phyloP scores from a whole-genome alignment of 805 yeast species.

The Metschnikowia reukaufii region DNA sequence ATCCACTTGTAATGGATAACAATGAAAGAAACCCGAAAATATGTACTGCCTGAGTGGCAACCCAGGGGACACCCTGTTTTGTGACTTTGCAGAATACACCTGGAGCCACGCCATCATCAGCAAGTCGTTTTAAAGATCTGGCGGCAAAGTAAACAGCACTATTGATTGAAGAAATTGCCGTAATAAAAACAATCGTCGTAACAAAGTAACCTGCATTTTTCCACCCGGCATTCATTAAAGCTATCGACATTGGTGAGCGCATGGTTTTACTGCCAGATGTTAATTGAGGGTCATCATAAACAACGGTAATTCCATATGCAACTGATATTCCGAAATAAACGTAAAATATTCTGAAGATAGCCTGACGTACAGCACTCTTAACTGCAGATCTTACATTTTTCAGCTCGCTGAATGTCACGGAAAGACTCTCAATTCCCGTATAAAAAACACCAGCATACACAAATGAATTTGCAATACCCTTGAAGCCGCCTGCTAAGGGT shows the following conservation, averaged over 20 bases:
- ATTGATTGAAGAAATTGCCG: conserved; percentile 16
- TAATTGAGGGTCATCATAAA: conserved; percentile 8
- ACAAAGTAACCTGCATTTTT: conserved; percentile 15
- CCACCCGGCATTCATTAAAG: conserved; percentile 17
- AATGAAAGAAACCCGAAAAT: conserved; percentile 22
- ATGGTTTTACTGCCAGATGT: conserved; percentile 12
- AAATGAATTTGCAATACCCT: conserved; percentile 11
- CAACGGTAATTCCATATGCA: conserved; percentile 8
- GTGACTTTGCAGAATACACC: conserved; percentile 10
- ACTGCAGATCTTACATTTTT: conserved; percentile 10
- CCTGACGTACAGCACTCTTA: conserved; percentile 14
- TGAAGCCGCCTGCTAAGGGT: conserved; percentile 9
- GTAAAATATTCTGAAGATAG: conserved; percentile 9
- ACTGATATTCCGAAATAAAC: conserved; percentile 8
- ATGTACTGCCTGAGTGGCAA: conserved; percentile 15
- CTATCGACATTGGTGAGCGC: conserved; percentile 18
- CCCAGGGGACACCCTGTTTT: conserved; percentile 18
- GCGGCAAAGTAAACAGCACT: conserved; percentile 15
- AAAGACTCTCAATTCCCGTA: conserved; percentile 9
- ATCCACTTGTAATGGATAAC: conserved; percentile 19
- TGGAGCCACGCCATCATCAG: conserved; percentile 16
- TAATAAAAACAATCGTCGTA: conserved; percentile 13
- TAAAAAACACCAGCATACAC: conserved; percentile 12
- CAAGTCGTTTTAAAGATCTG: conserved; percentile 11
- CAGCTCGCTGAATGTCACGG: conserved; percentile 12